Percentiles rank a stretch among this genome's conserved stretches.
These are phyloP conservation scores for Miscanthus sacchariflorus DNA, from an alignment of 202 grass and related monocot genomes.

Conservation along the genomic window DNA sequence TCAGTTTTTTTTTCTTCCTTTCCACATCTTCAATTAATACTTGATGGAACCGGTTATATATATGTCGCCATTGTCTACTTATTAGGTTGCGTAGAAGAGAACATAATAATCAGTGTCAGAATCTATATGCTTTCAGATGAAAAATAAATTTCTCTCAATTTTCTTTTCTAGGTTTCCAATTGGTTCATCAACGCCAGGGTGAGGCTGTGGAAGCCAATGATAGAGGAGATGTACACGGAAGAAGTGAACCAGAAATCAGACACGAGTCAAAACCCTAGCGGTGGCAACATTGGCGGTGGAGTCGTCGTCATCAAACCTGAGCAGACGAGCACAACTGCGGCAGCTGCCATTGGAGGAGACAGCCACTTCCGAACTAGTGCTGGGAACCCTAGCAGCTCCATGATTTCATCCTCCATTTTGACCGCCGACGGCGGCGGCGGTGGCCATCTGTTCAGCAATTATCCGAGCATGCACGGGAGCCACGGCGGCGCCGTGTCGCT, in stretches of 20 bases:
- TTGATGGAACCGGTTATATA: background rate
- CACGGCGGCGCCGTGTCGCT: constrained; percentile 49
- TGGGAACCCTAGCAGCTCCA: constrained; percentile 33
- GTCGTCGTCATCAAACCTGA: background rate
- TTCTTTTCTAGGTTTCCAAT: constrained; percentile 64
- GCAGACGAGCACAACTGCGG: background rate
- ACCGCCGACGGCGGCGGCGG: background rate
- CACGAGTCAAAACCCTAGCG: constrained; percentile 25
- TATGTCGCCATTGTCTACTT: no score
- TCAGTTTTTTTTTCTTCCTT: background rate
- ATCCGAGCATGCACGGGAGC: background rate
- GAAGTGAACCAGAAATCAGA: constrained; percentile 58
- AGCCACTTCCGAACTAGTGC: background rate
- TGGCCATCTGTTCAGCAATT: background rate
- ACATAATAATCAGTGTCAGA: background rate
- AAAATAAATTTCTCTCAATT: background rate
- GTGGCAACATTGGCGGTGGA: background rate
- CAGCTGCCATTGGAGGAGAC: background rate
- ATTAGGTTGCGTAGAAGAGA: background rate
- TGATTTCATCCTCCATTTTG: constrained; percentile 22
- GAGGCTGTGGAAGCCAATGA: constrained; percentile 93
- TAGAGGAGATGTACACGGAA: constrained; percentile 84
- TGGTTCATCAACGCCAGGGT: constrained; percentile 86
- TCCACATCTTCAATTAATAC: background rate
- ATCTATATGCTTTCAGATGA: background rate